Conservation (phyloP, 805 yeast genomes). For the Saccharomyces cerevisiae region DNA sequence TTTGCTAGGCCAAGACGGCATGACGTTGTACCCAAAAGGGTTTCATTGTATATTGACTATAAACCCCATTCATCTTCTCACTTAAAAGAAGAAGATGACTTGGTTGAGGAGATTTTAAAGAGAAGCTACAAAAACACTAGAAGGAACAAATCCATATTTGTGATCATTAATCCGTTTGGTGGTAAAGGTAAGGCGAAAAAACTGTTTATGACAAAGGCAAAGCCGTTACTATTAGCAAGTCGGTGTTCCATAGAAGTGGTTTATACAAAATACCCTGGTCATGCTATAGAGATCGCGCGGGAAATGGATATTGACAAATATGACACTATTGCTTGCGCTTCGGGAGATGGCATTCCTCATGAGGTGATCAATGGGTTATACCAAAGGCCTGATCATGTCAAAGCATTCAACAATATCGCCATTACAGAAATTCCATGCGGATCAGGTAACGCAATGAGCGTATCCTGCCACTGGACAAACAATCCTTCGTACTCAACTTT, state of each 20-base stretch:
- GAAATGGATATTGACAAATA: conserved; percentile 46
- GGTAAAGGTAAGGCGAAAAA: conserved; percentile 73
- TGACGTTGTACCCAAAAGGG: conserved; percentile 31
- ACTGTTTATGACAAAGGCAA: conserved; percentile 47
- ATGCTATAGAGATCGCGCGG: conserved; percentile 65
- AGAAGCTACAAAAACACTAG: conserved; percentile 35
- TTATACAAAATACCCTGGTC: conserved; percentile 60
- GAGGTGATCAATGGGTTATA: conserved; percentile 88
- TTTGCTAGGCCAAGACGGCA: conserved; percentile 32
- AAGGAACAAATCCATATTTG: conserved; percentile 43
- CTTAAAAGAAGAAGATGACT: conserved; percentile 9
- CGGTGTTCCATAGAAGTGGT: conserved; percentile 45
- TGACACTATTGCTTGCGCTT: conserved; percentile 81
- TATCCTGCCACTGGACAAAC: conserved; percentile 68
- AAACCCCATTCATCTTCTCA: conserved; percentile 4
- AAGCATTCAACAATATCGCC: conserved; percentile 56
- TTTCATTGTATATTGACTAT: conserved; percentile 25
- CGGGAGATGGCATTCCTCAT: conserved; percentile 95
- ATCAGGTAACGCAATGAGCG: conserved; percentile 87
- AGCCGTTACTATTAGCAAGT: conserved; percentile 71
- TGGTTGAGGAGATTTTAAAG: conserved; percentile 30
- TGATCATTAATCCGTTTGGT: conserved; percentile 81
- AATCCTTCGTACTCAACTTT: conserved; percentile 65
- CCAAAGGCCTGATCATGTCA: conserved; percentile 51
- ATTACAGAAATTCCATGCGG: conserved; percentile 91